Evolutionary conservation across 202 grass and related monocot species (phyloP).

Genomic region (Carex arenaria): DNA sequence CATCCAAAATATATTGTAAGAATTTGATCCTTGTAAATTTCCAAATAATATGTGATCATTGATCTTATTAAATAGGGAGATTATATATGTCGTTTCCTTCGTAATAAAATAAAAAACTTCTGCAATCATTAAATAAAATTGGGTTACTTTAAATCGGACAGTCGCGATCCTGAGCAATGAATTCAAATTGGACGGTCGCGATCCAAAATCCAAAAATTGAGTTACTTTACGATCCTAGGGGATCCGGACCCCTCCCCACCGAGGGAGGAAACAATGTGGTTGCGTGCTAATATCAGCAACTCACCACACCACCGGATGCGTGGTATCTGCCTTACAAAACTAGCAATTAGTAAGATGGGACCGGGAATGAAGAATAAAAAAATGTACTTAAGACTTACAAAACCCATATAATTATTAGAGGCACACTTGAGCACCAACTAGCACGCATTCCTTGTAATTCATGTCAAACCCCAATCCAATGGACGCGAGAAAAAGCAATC

Average conservation of each 20-base stretch:
- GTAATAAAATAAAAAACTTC: too few species aligned
- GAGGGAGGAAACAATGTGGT: too few species aligned
- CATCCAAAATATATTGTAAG: neutral
- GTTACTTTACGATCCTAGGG: too few species aligned
- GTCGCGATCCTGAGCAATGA: too few species aligned
- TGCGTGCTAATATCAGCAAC: neutral
- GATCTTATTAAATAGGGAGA: too few species aligned
- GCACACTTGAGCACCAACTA: conserved; percentile 14
- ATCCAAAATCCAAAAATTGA: too few species aligned
- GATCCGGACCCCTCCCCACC: too few species aligned
- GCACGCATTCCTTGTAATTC: conserved; percentile 12
- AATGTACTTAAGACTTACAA: neutral
- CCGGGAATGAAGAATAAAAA: neutral
- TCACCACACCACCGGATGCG: neutral
- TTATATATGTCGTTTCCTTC: too few species aligned
- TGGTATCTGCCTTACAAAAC: neutral
- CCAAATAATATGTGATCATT: too few species aligned
- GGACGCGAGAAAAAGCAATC: conserved; percentile 18
- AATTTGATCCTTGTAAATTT: neutral
- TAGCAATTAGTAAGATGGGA: neutral
- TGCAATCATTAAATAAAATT: too few species aligned
- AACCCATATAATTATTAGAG: neutral
- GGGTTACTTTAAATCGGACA: too few species aligned
- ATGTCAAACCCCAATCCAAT: conserved; percentile 5
- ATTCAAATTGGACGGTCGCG: too few species aligned